Base-by-base conservation (phyloP, 495 filamentous ascomycete genomes). In the Penicillium tannophilum region DNA sequence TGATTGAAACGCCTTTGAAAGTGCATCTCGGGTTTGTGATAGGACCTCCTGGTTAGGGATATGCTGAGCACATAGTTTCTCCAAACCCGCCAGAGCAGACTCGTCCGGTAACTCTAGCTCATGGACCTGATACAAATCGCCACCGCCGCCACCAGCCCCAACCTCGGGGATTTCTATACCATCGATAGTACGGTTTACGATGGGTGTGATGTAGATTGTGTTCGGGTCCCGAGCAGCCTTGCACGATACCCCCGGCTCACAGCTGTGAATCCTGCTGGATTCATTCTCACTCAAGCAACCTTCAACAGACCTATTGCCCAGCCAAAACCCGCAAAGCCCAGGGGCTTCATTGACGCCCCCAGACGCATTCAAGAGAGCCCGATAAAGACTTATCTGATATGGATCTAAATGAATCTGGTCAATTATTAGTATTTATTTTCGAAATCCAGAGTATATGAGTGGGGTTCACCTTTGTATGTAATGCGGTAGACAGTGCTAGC, bases 201-300 rank as follows among this genome's bases (percentile, higher is more conserved):
- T 87, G 0, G 93, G 93, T 16, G 77, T 82, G 50, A 97, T 95
- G 72, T 83, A 86, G 19, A 98, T 88, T 0, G 89, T 79, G 1
- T 85, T 78, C 2, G 65, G 69, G 8, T 81, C 78, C 12, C 69
- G 73, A 35, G 83, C 71, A 0, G 76, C 78, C 0, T 76, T 41
- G 64, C 93, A 97, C 1, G 79, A 76, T 30, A 82, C 82, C 3
- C 87, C 90, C 55, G 83, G 86, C 62, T 93, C 93, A 60, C 93
- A 97, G 65, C 91, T 93, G 72, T 97, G 93, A 24, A 97, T 76
- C n/a, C 87, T 84, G n/a, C 82, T 84, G 17, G 72, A 72, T 14
- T 82, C 68, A 33, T 90, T 76, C 3, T 70, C 68, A 6, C 90
- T 96, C 39, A 97, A 73, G 66, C 86, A 90, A 6, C 92, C 92